Base-by-base conservation (phyloP, 495 filamentous ascomycete genomes). In the Aspergillus carlsbadensis region DNA sequence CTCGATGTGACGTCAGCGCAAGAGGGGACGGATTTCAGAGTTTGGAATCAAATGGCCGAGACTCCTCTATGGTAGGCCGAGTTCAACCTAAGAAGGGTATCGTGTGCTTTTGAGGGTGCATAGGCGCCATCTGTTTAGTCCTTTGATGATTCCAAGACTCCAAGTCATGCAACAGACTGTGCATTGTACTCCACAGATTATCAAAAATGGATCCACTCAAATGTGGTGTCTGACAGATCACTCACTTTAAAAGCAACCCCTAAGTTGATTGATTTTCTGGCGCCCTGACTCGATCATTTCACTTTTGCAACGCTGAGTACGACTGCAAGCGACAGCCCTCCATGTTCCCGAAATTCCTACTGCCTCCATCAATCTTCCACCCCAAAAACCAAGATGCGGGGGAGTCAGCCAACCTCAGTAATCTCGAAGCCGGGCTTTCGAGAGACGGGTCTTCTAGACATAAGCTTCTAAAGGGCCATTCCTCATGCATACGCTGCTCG, bases 401-500 rank as follows among this genome's bases (percentile, higher is more conserved):
- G 55, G 70, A 72, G 29, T 58, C 68, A 53, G 36, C 60, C 5
- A 52, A 62, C 26, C 39, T 57, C 40, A 29, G 26, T 29, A 46
- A 57, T 17, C 37, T 24, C 58, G 45, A 61, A 47, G 29, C 62
- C 29, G 37, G 57, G 17, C 15, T 24, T 22, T 48, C 39, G 29
- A 40, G 35, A 31, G 44, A 51, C 37, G 43, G 48, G n/a, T 34
- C 58, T 48, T 62, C 51, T 39, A 44, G 56, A 36, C 57, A 69
- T 15, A 71, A 74, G 56, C 83, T 76, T 64, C 72, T 85, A 10
- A 48, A 65, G 20, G 74, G 74, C 34, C 74, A 81, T 66, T 64
- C 75, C 48, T 86, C 85, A 17, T 81, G 79, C 46, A 81, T 97
- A 48, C 85, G 85, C 56, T 97, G 92, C 72, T 72, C 80, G 41